Base-by-base conservation (phyloP, 768 basidiomycete genomes). In the Candolleomyces eurysporus region DNA sequence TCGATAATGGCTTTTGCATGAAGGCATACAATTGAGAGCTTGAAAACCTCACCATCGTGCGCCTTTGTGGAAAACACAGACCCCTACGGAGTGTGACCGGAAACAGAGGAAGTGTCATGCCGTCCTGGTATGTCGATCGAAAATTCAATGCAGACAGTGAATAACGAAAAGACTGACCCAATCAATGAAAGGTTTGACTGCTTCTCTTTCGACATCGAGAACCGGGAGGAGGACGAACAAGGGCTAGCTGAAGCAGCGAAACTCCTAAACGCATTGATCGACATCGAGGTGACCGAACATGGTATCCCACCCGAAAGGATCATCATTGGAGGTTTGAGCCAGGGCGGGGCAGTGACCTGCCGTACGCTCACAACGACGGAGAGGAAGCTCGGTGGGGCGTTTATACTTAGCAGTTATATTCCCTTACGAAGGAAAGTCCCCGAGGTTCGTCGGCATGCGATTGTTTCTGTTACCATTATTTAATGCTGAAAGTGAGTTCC, bases 261-360 rank as follows among this genome's bases (percentile, higher is more conserved):
- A 19, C 71, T 75, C 16, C 69, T 92, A 59, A 84, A 86, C 66
- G 69, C 75, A 51, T 76, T 91, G 57, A 83, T 94, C 65, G 73
- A 79, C 11, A 75, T 73, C 0, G 90, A 92, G 68, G 76, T 86
- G 39, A 40, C 60, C 10, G 82, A 85, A 42, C 74, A 76, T 6
- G 82, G 83, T 31, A 84, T 90, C 46, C 79, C 83, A 1, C 72
- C 82, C 21, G 69, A 81, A 39, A 79, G 86, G 46, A 84, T 91
- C 62, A 79, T 92, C 45, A 63, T 92, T n/a, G 91, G 88, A 6
- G 91, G 91, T 0, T 84, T 91, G 68, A 85, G 83, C 55, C 90
- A 92, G 69, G 90, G 89, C 19, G 87, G 82, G 45, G 83, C 85
- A 4, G 78, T 90, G 59, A 77, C 83, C 3, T 72, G 88, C 10